Conservation (phyloP, 805 yeast genomes). For the Ogataea kodamae region DNA sequence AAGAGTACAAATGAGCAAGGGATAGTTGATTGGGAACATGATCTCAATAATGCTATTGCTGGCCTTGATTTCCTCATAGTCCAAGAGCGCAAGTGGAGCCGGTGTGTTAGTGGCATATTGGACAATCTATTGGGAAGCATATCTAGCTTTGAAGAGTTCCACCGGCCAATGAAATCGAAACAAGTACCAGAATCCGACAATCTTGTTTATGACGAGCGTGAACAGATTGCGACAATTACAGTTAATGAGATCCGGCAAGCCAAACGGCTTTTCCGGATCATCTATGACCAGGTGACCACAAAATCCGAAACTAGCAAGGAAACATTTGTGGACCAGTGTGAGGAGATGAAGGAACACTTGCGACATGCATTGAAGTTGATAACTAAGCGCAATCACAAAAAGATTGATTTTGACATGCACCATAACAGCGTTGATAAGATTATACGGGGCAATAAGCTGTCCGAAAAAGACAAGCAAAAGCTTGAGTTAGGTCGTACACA, state of each 20-base stretch:
- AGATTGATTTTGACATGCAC: slow-evolving; percentile 38
- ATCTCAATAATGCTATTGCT: slow-evolving; percentile 38
- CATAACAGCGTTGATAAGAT: slow-evolving; percentile 38
- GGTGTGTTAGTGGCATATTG: slow-evolving; percentile 30
- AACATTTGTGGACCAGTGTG: slow-evolving; percentile 34
- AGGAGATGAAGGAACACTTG: slow-evolving; percentile 39
- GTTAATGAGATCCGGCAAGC: slow-evolving; percentile 31
- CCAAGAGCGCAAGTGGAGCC: slow-evolving; percentile 29
- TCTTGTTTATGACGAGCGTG: slow-evolving; percentile 22
- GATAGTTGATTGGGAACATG: slow-evolving; percentile 42
- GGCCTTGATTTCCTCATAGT: slow-evolving; percentile 41
- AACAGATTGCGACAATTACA: slow-evolving; percentile 29
- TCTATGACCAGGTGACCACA: slow-evolving; percentile 24
- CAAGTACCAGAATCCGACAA: slow-evolving; percentile 16
- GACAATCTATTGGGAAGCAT: slow-evolving; percentile 33
- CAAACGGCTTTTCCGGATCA: slow-evolving; percentile 22
- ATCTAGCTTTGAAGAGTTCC: slow-evolving; percentile 33
- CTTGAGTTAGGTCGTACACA: slow-evolving; percentile 33
- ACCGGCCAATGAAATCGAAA: slow-evolving; percentile 31
- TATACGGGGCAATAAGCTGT: slow-evolving; percentile 31
- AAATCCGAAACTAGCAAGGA: slow-evolving; percentile 26
- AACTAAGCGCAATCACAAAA: slow-evolving; percentile 43
- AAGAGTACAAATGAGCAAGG: slow-evolving; percentile 38
- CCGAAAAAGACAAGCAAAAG: slow-evolving; percentile 38
- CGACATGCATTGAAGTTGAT: slow-evolving; percentile 38